A percentile compares a stretch with the other conserved stretches of the same genome.
phyloP scores from a whole-genome alignment of 129 eudicot species.

The Arctium minus region DNA sequence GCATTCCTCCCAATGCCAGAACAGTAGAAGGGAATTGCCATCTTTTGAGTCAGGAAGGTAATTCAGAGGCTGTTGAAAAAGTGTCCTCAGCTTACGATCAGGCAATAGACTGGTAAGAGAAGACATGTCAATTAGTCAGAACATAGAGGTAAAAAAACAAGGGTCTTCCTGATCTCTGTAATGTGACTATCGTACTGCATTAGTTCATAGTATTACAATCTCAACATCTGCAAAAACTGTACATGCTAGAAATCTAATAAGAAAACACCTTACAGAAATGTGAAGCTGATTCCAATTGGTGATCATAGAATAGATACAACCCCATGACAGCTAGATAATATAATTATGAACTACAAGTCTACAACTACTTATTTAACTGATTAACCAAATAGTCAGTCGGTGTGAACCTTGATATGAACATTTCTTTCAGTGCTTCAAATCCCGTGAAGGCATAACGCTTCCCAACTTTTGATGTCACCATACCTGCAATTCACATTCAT shows the following conservation, averaged over 20 bases:
- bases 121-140: slow-evolving; percentile 1
- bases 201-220: not conserved
- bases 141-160: not conserved
- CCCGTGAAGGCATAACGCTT: slow-evolving; percentile 94
- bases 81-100: slow-evolving; percentile 86
- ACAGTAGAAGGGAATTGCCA: slow-evolving; percentile 75
- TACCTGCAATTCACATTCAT: slow-evolving; percentile 48
- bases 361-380: not conserved
- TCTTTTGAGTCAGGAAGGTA: slow-evolving; percentile 85
- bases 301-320: not conserved
- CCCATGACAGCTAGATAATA: not conserved
- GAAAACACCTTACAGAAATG: not conserved
- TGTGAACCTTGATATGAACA: slow-evolving; percentile 67
- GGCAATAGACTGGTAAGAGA: slow-evolving; percentile 65
- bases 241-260: not conserved
- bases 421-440: slow-evolving; percentile 92
- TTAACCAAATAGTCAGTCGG: not conserved
- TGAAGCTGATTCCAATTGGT: not conserved
- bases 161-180: not conserved
- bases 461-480: slow-evolving; percentile 98
- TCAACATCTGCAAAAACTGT: not conserved
- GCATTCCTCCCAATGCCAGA: slow-evolving; percentile 99
- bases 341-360: not conserved
- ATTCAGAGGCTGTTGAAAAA: slow-evolving; percentile 82
- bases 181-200: not conserved